These are phyloP conservation scores for Candida parachauliodes DNA, from an alignment of 805 yeast genomes.

Conservation along the genomic window DNA sequence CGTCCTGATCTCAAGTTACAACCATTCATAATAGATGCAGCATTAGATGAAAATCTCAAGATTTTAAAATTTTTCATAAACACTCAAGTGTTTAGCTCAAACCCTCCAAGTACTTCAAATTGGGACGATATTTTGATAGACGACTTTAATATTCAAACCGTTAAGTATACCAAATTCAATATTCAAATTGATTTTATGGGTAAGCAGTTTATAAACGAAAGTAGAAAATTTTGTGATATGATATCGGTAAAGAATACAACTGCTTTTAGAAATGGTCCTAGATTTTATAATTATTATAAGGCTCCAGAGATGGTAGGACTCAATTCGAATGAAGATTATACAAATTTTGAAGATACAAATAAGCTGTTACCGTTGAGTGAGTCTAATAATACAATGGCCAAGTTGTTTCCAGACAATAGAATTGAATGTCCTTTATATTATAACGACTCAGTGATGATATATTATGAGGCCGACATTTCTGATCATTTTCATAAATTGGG, in stretches of 20 bases:
- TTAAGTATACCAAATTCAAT: constrained; percentile 47
- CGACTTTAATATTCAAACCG: constrained; percentile 45
- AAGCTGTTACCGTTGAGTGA: background rate
- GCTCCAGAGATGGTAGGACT: background rate
- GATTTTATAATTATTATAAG: constrained; percentile 13
- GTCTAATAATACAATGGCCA: constrained; percentile 1
- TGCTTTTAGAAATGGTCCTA: constrained; percentile 21
- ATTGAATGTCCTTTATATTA: constrained; percentile 34
- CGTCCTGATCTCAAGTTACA: constrained; percentile 13
- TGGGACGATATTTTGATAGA: constrained; percentile 18
- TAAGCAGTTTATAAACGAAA: constrained; percentile 35
- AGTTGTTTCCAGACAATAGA: constrained; percentile 18
- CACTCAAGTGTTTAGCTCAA: constrained; percentile 20
- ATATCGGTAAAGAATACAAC: constrained; percentile 36
- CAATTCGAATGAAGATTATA: background rate
- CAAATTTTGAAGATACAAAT: background rate
- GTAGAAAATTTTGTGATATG: constrained; percentile 41
- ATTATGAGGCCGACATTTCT: constrained; percentile 37
- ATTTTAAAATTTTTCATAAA: constrained; percentile 33
- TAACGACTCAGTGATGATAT: constrained; percentile 33
- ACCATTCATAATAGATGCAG: constrained; percentile 32
- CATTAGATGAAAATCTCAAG: constrained; percentile 26
- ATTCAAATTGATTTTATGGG: constrained; percentile 44
- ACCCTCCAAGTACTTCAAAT: constrained; percentile 11
- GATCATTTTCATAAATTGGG: constrained; percentile 42